Conservation (phyloP, 1,139 yeast genomes). For the Debaryomyces fabryi region DNA sequence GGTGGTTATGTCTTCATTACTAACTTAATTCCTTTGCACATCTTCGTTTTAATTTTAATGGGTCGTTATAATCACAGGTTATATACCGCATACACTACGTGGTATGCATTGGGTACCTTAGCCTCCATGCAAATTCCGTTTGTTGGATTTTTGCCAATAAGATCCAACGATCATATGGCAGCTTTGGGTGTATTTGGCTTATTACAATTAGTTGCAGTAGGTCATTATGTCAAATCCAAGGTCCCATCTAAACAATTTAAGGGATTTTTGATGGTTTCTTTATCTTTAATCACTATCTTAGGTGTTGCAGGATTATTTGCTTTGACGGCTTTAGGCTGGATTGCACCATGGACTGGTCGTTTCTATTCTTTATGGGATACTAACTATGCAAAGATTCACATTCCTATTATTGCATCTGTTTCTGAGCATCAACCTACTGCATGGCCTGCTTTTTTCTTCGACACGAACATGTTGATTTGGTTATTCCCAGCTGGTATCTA, state of each 20-base stretch:
- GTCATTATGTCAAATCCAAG: slow-evolving; percentile 75
- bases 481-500: slow-evolving; percentile 97
- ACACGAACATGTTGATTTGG: slow-evolving; percentile 92
- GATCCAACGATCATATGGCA: slow-evolving; percentile 98
- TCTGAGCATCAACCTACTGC: slow-evolving; percentile 99
- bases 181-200: slow-evolving; percentile 97
- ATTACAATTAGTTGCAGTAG: slow-evolving; percentile 86
- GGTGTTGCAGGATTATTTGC: slow-evolving; percentile 75
- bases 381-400: slow-evolving; percentile 94
- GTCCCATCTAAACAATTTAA: slow-evolving; percentile 77
- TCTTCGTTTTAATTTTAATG: slow-evolving; percentile 87
- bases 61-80: slow-evolving; percentile 86
- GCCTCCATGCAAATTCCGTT: slow-evolving; percentile 99
- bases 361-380: slow-evolving; percentile 99
- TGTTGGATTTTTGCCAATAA: slow-evolving; percentile 94
- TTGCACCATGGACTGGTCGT: slow-evolving; percentile 99
- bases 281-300: slow-evolving; percentile 54
- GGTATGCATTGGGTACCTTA: slow-evolving; percentile 95
- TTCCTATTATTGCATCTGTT: slow-evolving; percentile 98
- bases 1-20: slow-evolving; percentile 99
- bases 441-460: slow-evolving; percentile 98
- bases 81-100: slow-evolving; percentile 91
- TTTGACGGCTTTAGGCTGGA: slow-evolving; percentile 86
- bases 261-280: slow-evolving; percentile 65
- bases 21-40: slow-evolving; percentile 94